Evolutionary conservation across 306 rosid species (phyloP).

Genomic region (Cicer judaicum): DNA sequence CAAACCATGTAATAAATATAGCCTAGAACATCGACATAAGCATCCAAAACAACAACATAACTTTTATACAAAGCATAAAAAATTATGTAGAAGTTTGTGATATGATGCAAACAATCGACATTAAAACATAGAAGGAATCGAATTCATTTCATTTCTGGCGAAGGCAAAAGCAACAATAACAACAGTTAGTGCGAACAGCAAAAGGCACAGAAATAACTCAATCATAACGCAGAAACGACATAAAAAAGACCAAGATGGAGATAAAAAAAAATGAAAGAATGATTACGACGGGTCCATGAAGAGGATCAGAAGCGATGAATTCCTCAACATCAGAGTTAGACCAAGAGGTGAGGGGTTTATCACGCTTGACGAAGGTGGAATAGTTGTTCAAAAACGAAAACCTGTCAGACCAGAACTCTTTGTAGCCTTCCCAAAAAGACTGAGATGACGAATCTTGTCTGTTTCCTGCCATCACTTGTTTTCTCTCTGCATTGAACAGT

Average conservation of each 20-base stretch:
- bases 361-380: slow-evolving; percentile 60
- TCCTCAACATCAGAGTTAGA: slow-evolving; percentile 68
- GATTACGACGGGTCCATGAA: slow-evolving; percentile 73
- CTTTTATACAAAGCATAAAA: background rate
- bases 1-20: background rate
- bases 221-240: background rate
- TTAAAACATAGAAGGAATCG: background rate
- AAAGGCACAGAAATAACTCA: background rate
- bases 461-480: slow-evolving; percentile 46
- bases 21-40: background rate
- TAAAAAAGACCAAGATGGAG: slow-evolving; percentile 18
- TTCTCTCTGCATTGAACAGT: slow-evolving; percentile 16
- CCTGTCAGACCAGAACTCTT: slow-evolving; percentile 72
- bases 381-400: slow-evolving; percentile 66
- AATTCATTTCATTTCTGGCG: background rate
- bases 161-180: slow-evolving; percentile 10
- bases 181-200: background rate
- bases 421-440: slow-evolving; percentile 66
- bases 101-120: background rate
- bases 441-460: slow-evolving; percentile 51
- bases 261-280: slow-evolving; percentile 9
- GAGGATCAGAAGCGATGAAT: slow-evolving; percentile 77
- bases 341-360: slow-evolving; percentile 70
- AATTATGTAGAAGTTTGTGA: background rate
- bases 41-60: slow-evolving; percentile 2